Evolutionary conservation across 257 asterid species (phyloP), one percentile per base, ranked within the genome.

Genomic region (Verbena officinalis): DNA sequence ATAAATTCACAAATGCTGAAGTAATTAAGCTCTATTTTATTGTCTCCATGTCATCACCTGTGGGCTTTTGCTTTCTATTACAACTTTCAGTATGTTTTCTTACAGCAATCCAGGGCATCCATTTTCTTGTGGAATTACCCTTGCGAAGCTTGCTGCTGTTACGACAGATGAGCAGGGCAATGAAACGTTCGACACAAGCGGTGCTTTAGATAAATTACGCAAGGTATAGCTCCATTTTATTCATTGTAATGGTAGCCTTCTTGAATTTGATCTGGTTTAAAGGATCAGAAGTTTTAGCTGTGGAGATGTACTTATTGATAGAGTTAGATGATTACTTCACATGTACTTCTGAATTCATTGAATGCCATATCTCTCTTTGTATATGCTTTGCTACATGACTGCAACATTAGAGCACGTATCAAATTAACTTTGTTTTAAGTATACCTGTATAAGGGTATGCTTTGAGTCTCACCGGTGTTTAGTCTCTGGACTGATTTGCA

Each of bases 131-230:
- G 99, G 99, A 50, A 67, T 93, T 74, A 93, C 97, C 69, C 91
- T 93, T 34, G 95, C 96, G 42, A 90, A 90, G 84, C 99, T 93
- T 65, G 99, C 99, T 64, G 99, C 99, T 60, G 97, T 93, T 52
- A 93, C 99, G 7, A 86, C 78, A 92, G 97, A 93, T 80, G 99
- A 93, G 84, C 89, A 87, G 67, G 99, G 99, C 53, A 93, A 90
- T 84, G 99, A 93, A 77, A 93, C 97, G 54, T 93, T 93, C 6
- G 99, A 93, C 77, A 88, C 99, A 20, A 93, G 99, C 73, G 99
- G 99, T 59, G 99, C 99, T 75, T 84, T 88, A 66, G 99, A 94
- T 88, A 94, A 84, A 79, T 74, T 94, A 77, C 95, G 97, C 46
- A 94, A 94, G 97, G 99, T 94, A 43, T 65, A 79, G 33, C 48